These are phyloP conservation scores for Microbotryomycetes sp. DNA, from an alignment of 1,284 basidiomycete genomes.

Conservation along the genomic window DNA sequence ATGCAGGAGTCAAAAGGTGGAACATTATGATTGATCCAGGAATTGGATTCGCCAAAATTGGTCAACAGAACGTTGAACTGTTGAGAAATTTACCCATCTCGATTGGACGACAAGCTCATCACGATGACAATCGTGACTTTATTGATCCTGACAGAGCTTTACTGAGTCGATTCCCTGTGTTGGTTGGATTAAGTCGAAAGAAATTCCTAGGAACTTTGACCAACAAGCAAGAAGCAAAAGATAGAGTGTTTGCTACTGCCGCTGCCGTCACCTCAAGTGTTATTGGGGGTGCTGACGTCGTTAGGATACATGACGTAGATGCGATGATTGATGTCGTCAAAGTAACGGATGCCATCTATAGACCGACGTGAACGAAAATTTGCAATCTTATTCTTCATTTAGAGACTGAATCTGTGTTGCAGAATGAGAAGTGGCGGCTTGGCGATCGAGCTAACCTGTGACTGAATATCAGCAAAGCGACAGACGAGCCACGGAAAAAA, in stretches of 20 bases:
- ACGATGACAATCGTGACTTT: constrained; percentile 12
- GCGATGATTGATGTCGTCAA: constrained; percentile 59
- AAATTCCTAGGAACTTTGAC: constrained; percentile 65
- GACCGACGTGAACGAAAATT: background rate
- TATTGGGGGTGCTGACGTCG: constrained; percentile 62
- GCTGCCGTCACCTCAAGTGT: constrained; percentile 70
- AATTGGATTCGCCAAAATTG: constrained; percentile 87
- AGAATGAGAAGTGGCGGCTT: background rate
- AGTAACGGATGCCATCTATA: constrained; percentile 50
- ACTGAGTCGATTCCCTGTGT: constrained; percentile 56
- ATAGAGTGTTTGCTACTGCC: constrained; percentile 73
- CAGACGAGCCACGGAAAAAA: background rate
- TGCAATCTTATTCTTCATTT: background rate
- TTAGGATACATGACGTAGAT: constrained; percentile 77
- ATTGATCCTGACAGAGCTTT: constrained; percentile 6
- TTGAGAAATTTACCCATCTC: constrained; percentile 54
- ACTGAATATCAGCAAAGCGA: too few species aligned
- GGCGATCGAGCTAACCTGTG: background rate
- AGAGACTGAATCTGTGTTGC: too few species aligned
- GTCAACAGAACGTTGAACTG: constrained; percentile 66
- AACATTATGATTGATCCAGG: constrained; percentile 88
- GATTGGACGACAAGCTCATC: constrained; percentile 38
- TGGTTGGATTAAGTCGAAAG: constrained; percentile 78
- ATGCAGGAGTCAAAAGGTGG: constrained; percentile 78
- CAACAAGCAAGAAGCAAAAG: constrained; percentile 52